A percentile compares a stretch with the other conserved stretches of the same genome.
These are phyloP conservation scores for Pichia exigua DNA, from an alignment of 805 yeast species.

Conservation along the genomic window DNA sequence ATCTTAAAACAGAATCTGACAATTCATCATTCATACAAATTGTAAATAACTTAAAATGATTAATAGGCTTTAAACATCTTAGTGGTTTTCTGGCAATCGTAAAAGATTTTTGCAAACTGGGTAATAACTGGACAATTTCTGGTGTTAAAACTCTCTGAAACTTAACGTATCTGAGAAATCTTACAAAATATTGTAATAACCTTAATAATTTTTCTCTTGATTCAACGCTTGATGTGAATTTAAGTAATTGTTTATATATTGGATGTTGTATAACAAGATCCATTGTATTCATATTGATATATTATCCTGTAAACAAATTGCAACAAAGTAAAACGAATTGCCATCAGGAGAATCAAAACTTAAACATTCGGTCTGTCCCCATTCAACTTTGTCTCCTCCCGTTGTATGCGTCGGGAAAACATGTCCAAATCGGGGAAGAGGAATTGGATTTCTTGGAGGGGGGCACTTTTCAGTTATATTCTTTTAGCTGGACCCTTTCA, in stretches of 20 bases:
- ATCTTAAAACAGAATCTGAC: conserved; percentile 46
- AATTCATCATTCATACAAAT: conserved; percentile 64
- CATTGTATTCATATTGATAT: conserved; percentile 38
- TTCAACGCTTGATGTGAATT: conserved; percentile 52
- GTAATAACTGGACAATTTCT: neutral
- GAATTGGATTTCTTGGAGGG: too few species aligned
- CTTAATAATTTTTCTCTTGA: conserved; percentile 81
- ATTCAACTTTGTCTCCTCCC: too few species aligned
- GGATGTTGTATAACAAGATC: conserved; percentile 73
- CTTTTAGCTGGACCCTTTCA: too few species aligned
- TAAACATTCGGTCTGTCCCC: too few species aligned
- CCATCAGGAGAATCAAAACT: too few species aligned
- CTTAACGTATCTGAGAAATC: conserved; percentile 45
- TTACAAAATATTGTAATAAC: conserved; percentile 68
- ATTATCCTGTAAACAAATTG: too few species aligned
- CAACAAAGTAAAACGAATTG: too few species aligned
- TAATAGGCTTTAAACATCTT: conserved; percentile 76
- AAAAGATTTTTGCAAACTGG: conserved; percentile 3
- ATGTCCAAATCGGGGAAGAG: too few species aligned
- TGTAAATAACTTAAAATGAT: conserved; percentile 62
- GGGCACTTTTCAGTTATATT: too few species aligned
- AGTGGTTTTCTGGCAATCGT: conserved; percentile 56
- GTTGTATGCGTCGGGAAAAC: too few species aligned
- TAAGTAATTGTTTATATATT: conserved; percentile 49
- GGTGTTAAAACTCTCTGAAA: neutral